These are phyloP conservation scores for Clarkia xantiana DNA, from an alignment of 345 rosid genomes.

Conservation along the genomic window DNA sequence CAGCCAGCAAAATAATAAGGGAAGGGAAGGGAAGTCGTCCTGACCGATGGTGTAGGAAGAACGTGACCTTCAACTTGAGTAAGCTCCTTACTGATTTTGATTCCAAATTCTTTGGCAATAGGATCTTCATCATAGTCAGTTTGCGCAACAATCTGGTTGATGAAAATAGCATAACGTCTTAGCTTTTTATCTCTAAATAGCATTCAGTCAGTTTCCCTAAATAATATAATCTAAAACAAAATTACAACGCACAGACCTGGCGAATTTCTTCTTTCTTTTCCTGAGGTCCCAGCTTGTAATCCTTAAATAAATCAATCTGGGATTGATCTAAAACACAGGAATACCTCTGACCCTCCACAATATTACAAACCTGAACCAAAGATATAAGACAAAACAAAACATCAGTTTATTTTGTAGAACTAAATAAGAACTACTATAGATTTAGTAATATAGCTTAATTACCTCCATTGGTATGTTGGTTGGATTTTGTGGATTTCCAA, in stretches of 20 bases:
- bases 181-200: too few species aligned
- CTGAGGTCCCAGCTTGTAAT: conserved; percentile 83
- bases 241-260: conserved; percentile 25
- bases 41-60: conserved; percentile 89
- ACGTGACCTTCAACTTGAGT: conserved; percentile 96
- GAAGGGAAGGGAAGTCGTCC: too few species aligned
- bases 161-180: background rate
- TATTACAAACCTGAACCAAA: conserved; percentile 61
- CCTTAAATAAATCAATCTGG: conserved; percentile 78
- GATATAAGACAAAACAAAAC: background rate
- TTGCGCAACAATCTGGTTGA: conserved; percentile 50
- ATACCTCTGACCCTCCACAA: conserved; percentile 95
- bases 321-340: conserved; percentile 82
- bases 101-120: conserved; percentile 91
- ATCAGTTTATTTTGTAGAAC: too few species aligned
- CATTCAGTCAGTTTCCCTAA: background rate
- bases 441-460: background rate
- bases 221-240: background rate
- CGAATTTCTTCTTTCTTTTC: conserved; percentile 75
- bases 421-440: too few species aligned
- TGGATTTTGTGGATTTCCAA: conserved; percentile 34
- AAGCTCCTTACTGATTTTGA: conserved; percentile 69
- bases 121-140: conserved; percentile 66
- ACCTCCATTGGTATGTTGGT: conserved; percentile 47
- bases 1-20: background rate